Percentiles rank a stretch among this genome's conserved stretches.
phyloP scores from a whole-genome alignment of 2,329 filamentous ascomycete species.

The Phaeophleospora eucalypticola region DNA sequence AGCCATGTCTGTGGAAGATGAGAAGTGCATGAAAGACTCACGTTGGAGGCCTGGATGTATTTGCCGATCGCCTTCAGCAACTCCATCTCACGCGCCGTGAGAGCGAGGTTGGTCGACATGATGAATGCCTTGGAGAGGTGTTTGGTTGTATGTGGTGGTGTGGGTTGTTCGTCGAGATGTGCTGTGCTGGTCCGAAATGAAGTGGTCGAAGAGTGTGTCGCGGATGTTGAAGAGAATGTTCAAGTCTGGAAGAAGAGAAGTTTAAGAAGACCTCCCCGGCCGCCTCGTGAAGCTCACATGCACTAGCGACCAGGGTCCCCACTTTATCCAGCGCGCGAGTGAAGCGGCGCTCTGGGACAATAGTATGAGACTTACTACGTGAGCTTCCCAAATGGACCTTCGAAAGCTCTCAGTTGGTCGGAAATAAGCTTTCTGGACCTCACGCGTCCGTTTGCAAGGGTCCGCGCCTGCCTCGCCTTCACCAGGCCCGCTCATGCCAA shows the following conservation, averaged over 20 bases:
- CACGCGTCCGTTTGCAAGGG: neutral
- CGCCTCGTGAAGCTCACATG: neutral
- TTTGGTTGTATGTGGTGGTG: neutral
- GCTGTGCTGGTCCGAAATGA: too few relatives aligned
- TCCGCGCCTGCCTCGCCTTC: neutral
- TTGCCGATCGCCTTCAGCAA: slow-evolving; percentile 17
- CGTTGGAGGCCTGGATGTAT: slow-evolving; percentile 1
- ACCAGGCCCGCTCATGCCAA: neutral
- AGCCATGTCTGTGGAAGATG: neutral
- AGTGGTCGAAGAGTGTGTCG: too few relatives aligned
- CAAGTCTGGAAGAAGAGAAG: neutral
- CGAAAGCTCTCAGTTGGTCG: neutral
- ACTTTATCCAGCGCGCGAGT: neutral
- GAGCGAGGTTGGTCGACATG: slow-evolving; percentile 16
- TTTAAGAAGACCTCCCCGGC: neutral
- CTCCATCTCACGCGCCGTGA: slow-evolving; percentile 19
- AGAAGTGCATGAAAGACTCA: too few relatives aligned
- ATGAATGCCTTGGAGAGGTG: neutral
- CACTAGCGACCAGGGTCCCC: neutral
- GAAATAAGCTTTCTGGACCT: neutral
- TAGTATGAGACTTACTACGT: neutral
- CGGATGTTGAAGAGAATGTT: slow-evolving; percentile 1
- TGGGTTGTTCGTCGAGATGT: neutral
- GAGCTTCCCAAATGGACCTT: neutral
- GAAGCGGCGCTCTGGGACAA: neutral